Evolutionary conservation across 2,329 filamentous ascomycete species (phyloP).

Genomic region (Fusarium sp.): DNA sequence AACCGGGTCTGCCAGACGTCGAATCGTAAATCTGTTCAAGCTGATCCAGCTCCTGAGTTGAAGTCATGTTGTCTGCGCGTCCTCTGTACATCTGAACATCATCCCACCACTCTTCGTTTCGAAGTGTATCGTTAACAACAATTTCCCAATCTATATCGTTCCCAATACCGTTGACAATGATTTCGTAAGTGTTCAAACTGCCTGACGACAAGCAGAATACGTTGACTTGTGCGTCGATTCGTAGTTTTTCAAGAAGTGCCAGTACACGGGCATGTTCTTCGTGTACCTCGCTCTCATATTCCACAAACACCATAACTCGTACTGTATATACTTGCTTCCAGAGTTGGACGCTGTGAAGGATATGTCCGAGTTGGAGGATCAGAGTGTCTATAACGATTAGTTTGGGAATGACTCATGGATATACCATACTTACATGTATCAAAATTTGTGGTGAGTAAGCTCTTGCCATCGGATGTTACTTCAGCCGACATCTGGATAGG

Average conservation of each 20-base stretch:
- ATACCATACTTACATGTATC: conserved; percentile 76
- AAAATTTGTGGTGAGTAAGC: conserved; percentile 85
- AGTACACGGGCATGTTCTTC: conserved; percentile 80
- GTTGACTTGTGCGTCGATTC: conserved; percentile 81
- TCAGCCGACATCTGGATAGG: conserved; percentile 94
- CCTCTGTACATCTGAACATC: conserved; percentile 71
- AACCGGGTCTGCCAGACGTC: conserved; percentile 55
- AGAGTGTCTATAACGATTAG: conserved; percentile 66
- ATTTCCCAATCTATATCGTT: conserved; percentile 66
- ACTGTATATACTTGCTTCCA: conserved; percentile 81
- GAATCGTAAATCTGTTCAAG: conserved; percentile 58
- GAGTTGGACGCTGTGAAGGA: conserved; percentile 81
- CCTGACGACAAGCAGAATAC: conserved; percentile 87
- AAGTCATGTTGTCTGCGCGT: conserved; percentile 51
- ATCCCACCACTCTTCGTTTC: conserved; percentile 84
- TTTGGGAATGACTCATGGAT: background rate
- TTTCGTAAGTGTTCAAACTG: conserved; percentile 76
- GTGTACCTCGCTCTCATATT: conserved; percentile 85
- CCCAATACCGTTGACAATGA: conserved; percentile 77
- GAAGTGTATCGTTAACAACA: conserved; percentile 73
- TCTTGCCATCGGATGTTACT: conserved; percentile 73
- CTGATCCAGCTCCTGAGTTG: conserved; percentile 57
- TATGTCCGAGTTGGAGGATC: conserved; percentile 88
- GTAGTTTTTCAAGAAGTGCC: conserved; percentile 79
- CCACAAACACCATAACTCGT: conserved; percentile 86